Conservation (phyloP, 2,329 filamentous ascomycete species). For the Aureobasidium vineae region DNA sequence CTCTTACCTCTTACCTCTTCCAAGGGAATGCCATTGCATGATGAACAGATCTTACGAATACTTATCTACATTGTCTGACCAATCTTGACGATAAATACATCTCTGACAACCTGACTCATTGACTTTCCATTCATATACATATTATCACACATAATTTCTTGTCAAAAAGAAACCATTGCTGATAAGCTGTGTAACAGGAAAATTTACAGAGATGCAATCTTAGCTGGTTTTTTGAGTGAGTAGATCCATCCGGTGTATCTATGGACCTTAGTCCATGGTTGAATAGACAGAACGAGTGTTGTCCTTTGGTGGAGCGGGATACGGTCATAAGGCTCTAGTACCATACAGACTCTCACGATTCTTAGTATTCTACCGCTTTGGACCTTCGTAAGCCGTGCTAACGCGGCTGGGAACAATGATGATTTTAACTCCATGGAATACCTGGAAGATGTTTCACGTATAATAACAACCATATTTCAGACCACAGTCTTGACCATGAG, state of each 20-base stretch:
- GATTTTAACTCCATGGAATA: too few relatives aligned
- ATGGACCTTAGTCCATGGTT: too few relatives aligned
- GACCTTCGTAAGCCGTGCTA: too few relatives aligned
- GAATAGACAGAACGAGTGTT: not conserved
- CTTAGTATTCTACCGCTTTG: too few relatives aligned
- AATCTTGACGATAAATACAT: conserved; percentile 63
- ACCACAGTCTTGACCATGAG: too few relatives aligned
- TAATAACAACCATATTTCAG: too few relatives aligned
- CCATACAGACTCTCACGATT: too few relatives aligned
- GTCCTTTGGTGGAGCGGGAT: too few relatives aligned
- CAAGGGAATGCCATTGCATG: conserved; percentile 55
- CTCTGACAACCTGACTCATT: conserved; percentile 82
- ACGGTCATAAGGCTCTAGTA: too few relatives aligned
- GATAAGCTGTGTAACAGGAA: not conserved
- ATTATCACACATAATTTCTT: not conserved
- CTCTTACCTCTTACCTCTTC: conserved; percentile 27
- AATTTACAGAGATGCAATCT: not conserved
- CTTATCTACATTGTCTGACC: conserved; percentile 99
- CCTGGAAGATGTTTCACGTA: too few relatives aligned
- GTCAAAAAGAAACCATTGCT: not conserved
- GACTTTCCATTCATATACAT: conserved; percentile 29
- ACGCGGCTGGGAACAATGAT: too few relatives aligned
- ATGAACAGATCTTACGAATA: conserved; percentile 80
- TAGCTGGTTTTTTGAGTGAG: too few relatives aligned
- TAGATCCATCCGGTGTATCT: not conserved